A percentile compares a stretch with the other conserved stretches of the same genome.
These are phyloP conservation scores for Ophiostoma piceae DNA, from an alignment of 2,329 filamentous ascomycete genomes.

Conservation along the genomic window DNA sequence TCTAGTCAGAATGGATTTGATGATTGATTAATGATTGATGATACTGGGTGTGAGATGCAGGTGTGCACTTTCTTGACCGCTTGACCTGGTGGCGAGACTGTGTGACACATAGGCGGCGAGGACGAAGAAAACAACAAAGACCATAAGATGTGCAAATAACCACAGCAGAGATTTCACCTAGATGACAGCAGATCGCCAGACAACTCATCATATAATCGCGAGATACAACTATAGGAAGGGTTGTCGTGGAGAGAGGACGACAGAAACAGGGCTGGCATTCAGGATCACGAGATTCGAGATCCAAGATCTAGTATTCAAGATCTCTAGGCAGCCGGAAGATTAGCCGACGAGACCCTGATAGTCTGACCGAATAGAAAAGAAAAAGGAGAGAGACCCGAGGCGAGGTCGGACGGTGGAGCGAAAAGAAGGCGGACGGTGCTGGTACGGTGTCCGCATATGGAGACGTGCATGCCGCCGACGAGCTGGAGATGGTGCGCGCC, in stretches of 20 bases:
- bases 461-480: background rate
- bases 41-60: background rate
- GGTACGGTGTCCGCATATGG: background rate
- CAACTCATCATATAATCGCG: background rate
- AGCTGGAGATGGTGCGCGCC: constrained; percentile 1
- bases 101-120: background rate
- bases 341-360: background rate
- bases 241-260: background rate
- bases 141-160: background rate
- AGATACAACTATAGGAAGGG: background rate
- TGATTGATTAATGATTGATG: background rate
- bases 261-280: background rate
- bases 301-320: background rate
- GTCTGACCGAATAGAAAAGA: background rate
- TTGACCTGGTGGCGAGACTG: background rate
- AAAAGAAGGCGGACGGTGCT: background rate
- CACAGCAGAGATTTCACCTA: background rate
- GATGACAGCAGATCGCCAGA: background rate
- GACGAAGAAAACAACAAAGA: background rate
- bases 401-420: background rate
- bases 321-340: background rate
- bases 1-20: background rate
- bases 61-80: constrained; percentile 5
- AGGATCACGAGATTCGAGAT: background rate
- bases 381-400: background rate